A percentile compares a stretch with the other conserved stretches of the same genome.
Conservation (phyloP, 2,329 filamentous ascomycete genomes). For the Curvularia sp. region DNA sequence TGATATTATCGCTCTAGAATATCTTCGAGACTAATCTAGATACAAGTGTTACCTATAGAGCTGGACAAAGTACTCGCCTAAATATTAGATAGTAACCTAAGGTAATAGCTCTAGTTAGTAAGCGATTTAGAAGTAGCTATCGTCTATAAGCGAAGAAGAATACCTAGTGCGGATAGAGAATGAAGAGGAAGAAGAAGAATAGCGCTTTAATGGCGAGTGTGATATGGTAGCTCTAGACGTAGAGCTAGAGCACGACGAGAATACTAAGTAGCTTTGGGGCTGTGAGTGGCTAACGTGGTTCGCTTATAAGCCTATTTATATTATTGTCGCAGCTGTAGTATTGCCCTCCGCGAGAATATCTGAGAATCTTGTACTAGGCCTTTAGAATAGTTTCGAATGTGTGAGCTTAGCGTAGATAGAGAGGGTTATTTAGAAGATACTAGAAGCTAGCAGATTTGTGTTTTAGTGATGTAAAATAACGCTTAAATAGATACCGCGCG, state of each 20-base stretch:
- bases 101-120: conserved; percentile 4
- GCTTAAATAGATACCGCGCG: conserved; percentile 10
- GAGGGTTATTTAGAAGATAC: conserved; percentile 16
- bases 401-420: background rate
- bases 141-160: conserved; percentile 9
- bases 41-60: conserved; percentile 16
- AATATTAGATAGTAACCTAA: conserved; percentile 15
- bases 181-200: conserved; percentile 16
- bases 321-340: conserved; percentile 12
- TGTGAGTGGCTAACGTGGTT: conserved; percentile 17
- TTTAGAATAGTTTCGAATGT: conserved; percentile 4
- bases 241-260: conserved; percentile 16
- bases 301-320: conserved; percentile 15
- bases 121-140: too few relatives aligned
- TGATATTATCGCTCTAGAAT: conserved; percentile 15
- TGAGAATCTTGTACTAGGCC: conserved; percentile 2
- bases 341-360: conserved; percentile 6
- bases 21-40: conserved; percentile 10
- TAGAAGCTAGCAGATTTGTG: conserved; percentile 16
- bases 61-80: conserved; percentile 18
- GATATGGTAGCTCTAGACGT: too few relatives aligned
- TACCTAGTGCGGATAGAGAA: conserved; percentile 10
- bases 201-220: background rate
- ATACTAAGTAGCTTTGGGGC: conserved; percentile 17
- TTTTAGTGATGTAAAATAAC: conserved; percentile 14